A percentile compares a stretch with the other conserved stretches of the same genome.
Evolutionary conservation across 1,284 basidiomycete species (phyloP).

Genomic region (Trichosporon sp.): DNA sequence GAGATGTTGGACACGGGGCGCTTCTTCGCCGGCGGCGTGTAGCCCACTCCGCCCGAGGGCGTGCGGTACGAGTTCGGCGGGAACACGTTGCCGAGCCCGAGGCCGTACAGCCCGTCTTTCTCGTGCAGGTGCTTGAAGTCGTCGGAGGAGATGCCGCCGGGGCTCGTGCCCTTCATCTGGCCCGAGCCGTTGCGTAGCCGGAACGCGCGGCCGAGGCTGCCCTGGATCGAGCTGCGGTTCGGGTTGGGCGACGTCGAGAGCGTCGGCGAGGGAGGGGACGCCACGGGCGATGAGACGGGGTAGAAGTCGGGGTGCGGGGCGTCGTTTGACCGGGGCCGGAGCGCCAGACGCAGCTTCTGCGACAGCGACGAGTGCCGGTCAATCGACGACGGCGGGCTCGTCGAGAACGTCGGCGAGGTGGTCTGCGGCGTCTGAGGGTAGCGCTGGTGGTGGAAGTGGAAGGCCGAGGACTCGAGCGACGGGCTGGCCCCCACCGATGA

Average conservation of each 20-base stretch:
- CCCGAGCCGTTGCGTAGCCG: conserved; percentile 7
- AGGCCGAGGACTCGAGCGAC: not conserved
- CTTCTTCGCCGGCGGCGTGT: conserved; percentile 11
- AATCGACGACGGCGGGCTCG: not conserved
- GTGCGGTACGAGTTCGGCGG: conserved; percentile 17
- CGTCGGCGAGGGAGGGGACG: not conserved
- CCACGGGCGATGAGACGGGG: not conserved
- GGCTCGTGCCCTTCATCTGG: not conserved
- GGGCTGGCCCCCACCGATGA: not conserved
- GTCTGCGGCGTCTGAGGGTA: not conserved
- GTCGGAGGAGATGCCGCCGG: not conserved
- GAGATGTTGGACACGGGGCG: conserved; percentile 21
- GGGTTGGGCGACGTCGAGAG: not conserved
- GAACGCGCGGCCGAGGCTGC: conserved; percentile 10
- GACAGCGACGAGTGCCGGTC: conserved; percentile 2
- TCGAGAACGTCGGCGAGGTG: not conserved
- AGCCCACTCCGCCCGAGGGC: conserved; percentile 16
- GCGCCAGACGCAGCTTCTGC: conserved; percentile 9
- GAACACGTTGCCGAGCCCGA: conserved; percentile 7
- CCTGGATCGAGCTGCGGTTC: not conserved
- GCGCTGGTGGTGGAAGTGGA: not conserved
- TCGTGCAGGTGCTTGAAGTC: conserved; percentile 2
- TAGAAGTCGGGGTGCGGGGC: not conserved
- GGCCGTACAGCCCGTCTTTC: conserved; percentile 11
- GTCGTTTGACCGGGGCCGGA: conserved; percentile 7